Base-by-base conservation (phyloP, 495 filamentous ascomycete genomes). In the Neurospora sp. region DNA sequence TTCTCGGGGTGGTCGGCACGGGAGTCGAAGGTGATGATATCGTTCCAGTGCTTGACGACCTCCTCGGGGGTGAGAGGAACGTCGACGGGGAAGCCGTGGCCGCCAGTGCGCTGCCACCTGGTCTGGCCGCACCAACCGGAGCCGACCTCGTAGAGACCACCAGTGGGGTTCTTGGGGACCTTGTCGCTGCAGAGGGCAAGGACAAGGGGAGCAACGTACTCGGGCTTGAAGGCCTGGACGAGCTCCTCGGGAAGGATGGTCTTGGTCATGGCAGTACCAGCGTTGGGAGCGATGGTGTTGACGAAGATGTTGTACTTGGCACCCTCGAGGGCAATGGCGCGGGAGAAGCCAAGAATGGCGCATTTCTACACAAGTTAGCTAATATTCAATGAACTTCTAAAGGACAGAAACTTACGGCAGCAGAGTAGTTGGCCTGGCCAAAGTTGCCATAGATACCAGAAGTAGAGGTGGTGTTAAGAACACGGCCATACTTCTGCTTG, bases 391-490 rank as follows among this genome's bases (percentile, higher is more conserved):
- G 0, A 10, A 35, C 27, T 18, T 9, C 6, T 10, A 54, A 54
- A 41, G 6, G 71, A 70, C 7, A 39, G 69, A 5, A n/a, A 84
- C 89, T 82, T 89, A 92, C 89, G 23, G 96, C 96, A 71, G 95
- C 92, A 71, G 96, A 90, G 82, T 99, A 99, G 86, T 99, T 98
- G 78, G 96, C 94, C 85, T 99, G 96, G 72, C 96, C 96, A 78
- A 99, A 99, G 87, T 97, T 99, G 76, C 96, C 96, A 78, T 99
- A 99, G 84, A 99, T 98, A 83, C 96, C 96, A 80, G 92, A 94
- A 44, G 96, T 97, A 69, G 92, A 96, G 18, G 96, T 93, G 73
- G 96, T 99, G 86, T 99, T 99, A 81, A 99, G 87, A 71, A 99
- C 88, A 78, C 96, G 93, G 75, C 96, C 96, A 76, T 98, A 98